A percentile compares a stretch with the other conserved stretches of the same genome.
These are phyloP conservation scores for Aurifilum marmelostoma DNA, from an alignment of 2,329 filamentous ascomycete species.

Conservation along the genomic window DNA sequence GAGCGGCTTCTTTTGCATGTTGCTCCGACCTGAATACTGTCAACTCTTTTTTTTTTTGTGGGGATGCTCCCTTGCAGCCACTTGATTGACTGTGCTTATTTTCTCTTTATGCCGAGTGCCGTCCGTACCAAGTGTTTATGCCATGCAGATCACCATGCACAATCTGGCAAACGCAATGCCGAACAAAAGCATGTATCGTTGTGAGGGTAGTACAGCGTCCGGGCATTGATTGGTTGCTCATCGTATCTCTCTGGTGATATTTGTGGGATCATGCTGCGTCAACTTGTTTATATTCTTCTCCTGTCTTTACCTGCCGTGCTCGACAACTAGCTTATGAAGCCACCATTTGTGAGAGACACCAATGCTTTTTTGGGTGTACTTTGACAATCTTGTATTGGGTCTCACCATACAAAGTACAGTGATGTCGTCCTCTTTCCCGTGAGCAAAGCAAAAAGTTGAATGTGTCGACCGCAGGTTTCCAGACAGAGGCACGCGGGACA, in stretches of 20 bases:
- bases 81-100: not conserved
- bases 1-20: not conserved
- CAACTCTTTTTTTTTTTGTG: not conserved
- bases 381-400: too few species aligned
- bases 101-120: not conserved
- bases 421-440: not conserved
- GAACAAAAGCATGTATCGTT: not conserved
- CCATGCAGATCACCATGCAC: not conserved
- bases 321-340: not conserved
- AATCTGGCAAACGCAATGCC: not conserved
- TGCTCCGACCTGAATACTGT: not conserved
- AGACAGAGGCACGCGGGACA: not conserved
- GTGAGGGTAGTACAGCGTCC: not conserved
- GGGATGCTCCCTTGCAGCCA: too few species aligned
- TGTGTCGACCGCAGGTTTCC: not conserved
- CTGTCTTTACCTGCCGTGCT: too few species aligned
- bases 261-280: not conserved
- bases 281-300: too few species aligned
- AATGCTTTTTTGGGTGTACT: too few species aligned
- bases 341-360: not conserved
- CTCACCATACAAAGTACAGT: too few species aligned
- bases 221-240: not conserved
- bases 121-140: too few species aligned
- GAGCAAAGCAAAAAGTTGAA: not conserved
- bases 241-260: not conserved